Base-by-base conservation (phyloP, 2,329 filamentous ascomycete species). In the Fusarium sp. region DNA sequence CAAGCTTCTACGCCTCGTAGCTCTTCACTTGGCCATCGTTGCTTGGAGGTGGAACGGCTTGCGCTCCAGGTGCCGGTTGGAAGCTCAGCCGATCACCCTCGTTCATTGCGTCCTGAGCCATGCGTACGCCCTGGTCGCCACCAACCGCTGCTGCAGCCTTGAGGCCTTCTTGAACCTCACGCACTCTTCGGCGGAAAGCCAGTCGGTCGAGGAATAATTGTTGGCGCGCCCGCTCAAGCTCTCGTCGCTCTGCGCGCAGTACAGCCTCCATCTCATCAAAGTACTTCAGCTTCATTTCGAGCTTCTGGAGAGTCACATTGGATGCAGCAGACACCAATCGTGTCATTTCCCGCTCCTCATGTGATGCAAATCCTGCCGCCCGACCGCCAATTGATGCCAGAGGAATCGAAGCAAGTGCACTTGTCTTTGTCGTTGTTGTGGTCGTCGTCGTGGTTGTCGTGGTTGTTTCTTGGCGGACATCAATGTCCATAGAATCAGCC, bases 281-380 rank as follows among this genome's bases (percentile, higher is more conserved):
- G 82, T 98, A 97, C 80, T 95, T 92, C 69, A 99, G 89, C 85
- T 99, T 99, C 78, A 98, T 87, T 84, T 98, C 95, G 71, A 98
- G 91, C 85, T 99, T 99, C 81, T 98, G 93, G 37, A 98, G 87
- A n/a, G 94, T 96, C 14, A 97, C 89, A 81, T 99, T 99, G 62
- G 98, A 94, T 0, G 95, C 95, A 7, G 95, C 93, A 3, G 95
- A 96, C 11, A 99, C 94, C 56, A 98, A 90, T 17, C 95, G 93
- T 22, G 95, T 97, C 90, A 98, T 97, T 84, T 98, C 95, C 67
- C 97, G 94, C 83, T 99, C 97, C 83, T 98, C 96, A 78, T 98
- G 95, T 4, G 96, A 98, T 32, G 96, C 95, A 37, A 99, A 91
- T 4, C 93, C 97, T 9, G 94, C 93, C 2, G 95, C 91, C 70